These are phyloP conservation scores for Rutidosis leptorrhynchoides DNA, from an alignment of 129 eudicot genomes.

Conservation along the genomic window DNA sequence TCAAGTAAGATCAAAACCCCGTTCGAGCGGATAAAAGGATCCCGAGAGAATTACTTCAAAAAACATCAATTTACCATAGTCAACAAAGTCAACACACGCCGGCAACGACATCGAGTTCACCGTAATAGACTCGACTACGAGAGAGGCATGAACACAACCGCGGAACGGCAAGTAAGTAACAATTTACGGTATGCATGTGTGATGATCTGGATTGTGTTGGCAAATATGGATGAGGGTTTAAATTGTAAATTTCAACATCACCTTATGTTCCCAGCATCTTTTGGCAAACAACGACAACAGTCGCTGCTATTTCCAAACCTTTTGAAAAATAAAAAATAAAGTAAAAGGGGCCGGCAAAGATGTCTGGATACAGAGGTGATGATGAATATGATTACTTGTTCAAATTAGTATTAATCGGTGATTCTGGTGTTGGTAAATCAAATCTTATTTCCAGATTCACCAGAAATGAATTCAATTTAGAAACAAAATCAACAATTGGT, in stretches of 20 bases:
- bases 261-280: too few relatives aligned
- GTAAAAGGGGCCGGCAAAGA: constrained; percentile 20
- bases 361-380: constrained; percentile 72
- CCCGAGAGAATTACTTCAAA: too few relatives aligned
- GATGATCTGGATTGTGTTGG: neutral
- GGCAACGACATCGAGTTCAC: too few relatives aligned
- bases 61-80: too few relatives aligned
- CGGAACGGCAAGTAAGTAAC: too few relatives aligned
- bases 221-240: constrained; percentile 15
- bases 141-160: too few relatives aligned
- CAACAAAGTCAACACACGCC: too few relatives aligned
- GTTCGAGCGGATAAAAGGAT: too few relatives aligned
- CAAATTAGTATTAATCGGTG: constrained; percentile 71
- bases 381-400: constrained; percentile 72
- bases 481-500: constrained; percentile 75
- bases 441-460: constrained; percentile 79
- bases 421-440: constrained; percentile 73
- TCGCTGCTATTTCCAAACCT: constrained; percentile 21
- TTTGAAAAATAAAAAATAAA: constrained; percentile 6
- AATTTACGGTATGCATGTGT: too few relatives aligned
- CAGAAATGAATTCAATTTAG: constrained; percentile 68
- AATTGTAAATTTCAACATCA: constrained; percentile 19
- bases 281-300: constrained; percentile 25
- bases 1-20: too few relatives aligned
- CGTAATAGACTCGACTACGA: too few relatives aligned